Base-by-base conservation (phyloP, 2,329 filamentous ascomycete species). In the Aspergillus intermedius region DNA sequence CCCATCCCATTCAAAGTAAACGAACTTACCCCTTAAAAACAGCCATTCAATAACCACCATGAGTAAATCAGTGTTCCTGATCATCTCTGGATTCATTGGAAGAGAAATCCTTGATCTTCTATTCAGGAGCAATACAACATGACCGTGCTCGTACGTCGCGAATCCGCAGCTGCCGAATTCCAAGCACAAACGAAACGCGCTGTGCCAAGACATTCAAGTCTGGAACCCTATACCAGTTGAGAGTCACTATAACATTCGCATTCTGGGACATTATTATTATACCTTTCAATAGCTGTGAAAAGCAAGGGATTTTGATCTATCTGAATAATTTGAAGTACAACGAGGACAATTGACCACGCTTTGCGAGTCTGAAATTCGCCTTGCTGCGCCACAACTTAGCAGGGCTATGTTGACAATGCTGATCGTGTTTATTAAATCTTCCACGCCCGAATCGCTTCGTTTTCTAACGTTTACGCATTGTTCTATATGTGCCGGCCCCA, bases 41-140 rank as follows among this genome's bases (percentile, higher is more conserved):
- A 28, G 8, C 3, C 10, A 28, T 28, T 28, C 25, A 28, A 28
- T 28, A 9, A 10, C 12, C 25, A 28, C 3, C 9, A 28, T 12
- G 25, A 4, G 25, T 12, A 28, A 28, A 4, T 28, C 25, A 76
- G 79, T 57, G 60, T 64, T 34, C 65, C 63, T 12, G 4, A 39
- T 39, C 35, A n/a, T n/a, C n/a, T n/a, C 35, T 15, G 35, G 35
- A 15, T 39, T 39, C n/a, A 39, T 77, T 48, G 75, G 75, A 39
- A 71, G 70, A 58, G 71, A 74, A 23, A 64, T 78, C 35, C 62
- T 77, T 21, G 69, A 75, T 5, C 59, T 71, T 5, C 66, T 78
- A 13, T 73, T 37, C 56, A 58, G 42, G 69, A 75, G 47, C 61
- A 65, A 15, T 74, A 76, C 55, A 51, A 55, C 2, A 68, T 78